These are phyloP conservation scores for Suhomyces bolitotheri DNA, from an alignment of 1,139 yeast genomes.

Conservation along the genomic window DNA sequence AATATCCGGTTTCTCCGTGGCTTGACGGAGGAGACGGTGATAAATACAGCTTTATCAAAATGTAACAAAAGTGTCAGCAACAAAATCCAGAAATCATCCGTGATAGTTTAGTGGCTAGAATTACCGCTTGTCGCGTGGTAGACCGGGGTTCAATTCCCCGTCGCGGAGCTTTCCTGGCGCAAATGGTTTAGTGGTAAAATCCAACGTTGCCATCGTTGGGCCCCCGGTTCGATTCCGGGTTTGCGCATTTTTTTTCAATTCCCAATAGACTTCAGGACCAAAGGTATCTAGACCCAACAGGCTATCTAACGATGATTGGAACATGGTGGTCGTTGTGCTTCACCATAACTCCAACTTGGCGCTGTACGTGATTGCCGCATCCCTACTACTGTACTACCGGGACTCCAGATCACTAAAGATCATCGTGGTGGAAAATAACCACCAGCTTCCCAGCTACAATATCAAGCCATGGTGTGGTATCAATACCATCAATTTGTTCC, in stretches of 20 bases:
- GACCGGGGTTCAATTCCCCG: constrained; percentile 75
- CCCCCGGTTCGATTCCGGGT: constrained; percentile 20
- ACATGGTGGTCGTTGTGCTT: constrained; percentile 14
- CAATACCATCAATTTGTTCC: constrained; percentile 18
- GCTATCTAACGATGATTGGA: too few relatives aligned
- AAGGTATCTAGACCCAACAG: too few relatives aligned
- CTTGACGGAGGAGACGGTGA: too few relatives aligned
- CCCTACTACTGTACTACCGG: constrained; percentile 13
- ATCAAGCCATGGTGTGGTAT: constrained; percentile 30
- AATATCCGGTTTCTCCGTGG: too few relatives aligned
- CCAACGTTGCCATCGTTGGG: constrained; percentile 20
- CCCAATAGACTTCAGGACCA: not conserved
- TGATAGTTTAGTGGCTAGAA: constrained; percentile 51
- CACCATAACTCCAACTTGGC: constrained; percentile 15
- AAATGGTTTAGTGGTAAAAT: constrained; percentile 20
- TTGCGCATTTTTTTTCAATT: constrained; percentile 13
- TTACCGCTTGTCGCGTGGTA: constrained; percentile 58
- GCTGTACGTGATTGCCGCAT: constrained; percentile 20
- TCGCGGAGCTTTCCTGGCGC: constrained; percentile 49
- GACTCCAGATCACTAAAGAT: constrained; percentile 13
- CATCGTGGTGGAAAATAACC: constrained; percentile 14
- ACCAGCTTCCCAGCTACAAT: constrained; percentile 8
- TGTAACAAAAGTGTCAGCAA: not conserved
- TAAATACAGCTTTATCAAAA: too few relatives aligned
- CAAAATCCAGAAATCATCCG: constrained; percentile 25